Evolutionary conservation across 768 basidiomycete genomes (phyloP), one percentile per base, ranked within the genome.

Genomic region (Mycena vulgaris): DNA sequence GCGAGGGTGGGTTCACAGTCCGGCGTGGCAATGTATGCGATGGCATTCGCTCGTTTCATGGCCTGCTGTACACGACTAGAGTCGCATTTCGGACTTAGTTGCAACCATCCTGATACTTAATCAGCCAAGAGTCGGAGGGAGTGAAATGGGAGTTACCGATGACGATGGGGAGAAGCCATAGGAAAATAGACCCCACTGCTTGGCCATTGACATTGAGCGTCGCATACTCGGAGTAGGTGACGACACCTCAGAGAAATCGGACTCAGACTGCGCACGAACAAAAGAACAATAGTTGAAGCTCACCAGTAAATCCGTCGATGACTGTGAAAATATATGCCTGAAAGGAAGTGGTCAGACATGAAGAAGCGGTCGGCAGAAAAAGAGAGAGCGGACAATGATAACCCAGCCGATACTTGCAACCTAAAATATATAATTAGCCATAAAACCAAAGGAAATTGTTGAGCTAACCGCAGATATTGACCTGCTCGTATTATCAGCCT

Each of bases 41-140:
- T 75, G 1, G 64, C 65, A 64, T 84, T 82, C 3, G 82, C 83
- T 4, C 72, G 65, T 23, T 74, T 55, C 35, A 84, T 47, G 8
- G 82, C 83, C 14, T 72, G 68, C 28, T 55, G 47, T 14, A 86
- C 69, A 5, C 82, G 82, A 1, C 33, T 35, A 9, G 75, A 74
- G 68, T 85, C 81, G 45, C 81, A 86, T 75, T 84, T 85, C 0
- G 85, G 86, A 3, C 82, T 81, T 14, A 86, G 76, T 49, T 81
- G 76, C 23, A 87, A 74, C 85, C 86, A 87, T 2, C 85, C 84
- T 14, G 82, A 21, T 84, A 80, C 9, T 84, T 72, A 0, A 83
- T 81, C 8, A 85, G 47, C 13, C 82, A 83, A 83, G n/a, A 87
- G 77, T 42, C 17, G 14, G 30, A 27, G 21, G 27, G 23, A 47